Conservation (phyloP, 2,329 filamentous ascomycete genomes). For the Cladosporium sp. region DNA sequence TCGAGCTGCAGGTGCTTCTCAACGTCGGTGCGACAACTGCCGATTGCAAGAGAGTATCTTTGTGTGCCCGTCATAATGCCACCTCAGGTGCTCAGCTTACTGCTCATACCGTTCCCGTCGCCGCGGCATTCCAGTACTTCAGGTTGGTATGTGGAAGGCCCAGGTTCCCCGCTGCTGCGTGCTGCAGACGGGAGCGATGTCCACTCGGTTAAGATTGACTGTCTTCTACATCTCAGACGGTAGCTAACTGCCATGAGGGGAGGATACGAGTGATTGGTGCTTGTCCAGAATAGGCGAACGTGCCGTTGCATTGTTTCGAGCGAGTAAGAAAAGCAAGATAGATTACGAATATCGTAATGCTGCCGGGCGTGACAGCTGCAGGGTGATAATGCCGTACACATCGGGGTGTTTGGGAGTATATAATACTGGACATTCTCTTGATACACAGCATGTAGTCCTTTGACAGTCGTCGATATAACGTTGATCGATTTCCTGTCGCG, state of each 20-base stretch:
- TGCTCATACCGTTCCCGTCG: too few relatives aligned
- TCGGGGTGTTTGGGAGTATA: too few relatives aligned
- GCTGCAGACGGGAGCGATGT: background rate
- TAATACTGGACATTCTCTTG: too few relatives aligned
- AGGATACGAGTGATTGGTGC: background rate
- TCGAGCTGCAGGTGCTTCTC: background rate
- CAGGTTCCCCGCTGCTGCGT: background rate
- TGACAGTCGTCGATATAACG: background rate
- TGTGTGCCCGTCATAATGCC: too few relatives aligned
- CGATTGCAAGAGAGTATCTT: too few relatives aligned
- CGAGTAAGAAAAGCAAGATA: background rate
- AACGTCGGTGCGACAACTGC: background rate
- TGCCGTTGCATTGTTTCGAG: background rate
- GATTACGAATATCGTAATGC: too few relatives aligned
- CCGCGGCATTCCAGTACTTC: background rate
- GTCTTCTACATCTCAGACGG: background rate
- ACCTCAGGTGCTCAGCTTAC: too few relatives aligned
- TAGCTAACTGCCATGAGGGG: background rate
- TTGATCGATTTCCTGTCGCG: background rate
- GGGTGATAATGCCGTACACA: background rate
- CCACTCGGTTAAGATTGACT: background rate
- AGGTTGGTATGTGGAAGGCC: background rate
- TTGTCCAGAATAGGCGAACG: background rate
- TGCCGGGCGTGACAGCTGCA: too few relatives aligned
- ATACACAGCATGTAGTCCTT: too few relatives aligned